These are phyloP conservation scores for Sporisorium iseilematis-ciliati DNA, from an alignment of 1,284 basidiomycete species.

Conservation along the genomic window DNA sequence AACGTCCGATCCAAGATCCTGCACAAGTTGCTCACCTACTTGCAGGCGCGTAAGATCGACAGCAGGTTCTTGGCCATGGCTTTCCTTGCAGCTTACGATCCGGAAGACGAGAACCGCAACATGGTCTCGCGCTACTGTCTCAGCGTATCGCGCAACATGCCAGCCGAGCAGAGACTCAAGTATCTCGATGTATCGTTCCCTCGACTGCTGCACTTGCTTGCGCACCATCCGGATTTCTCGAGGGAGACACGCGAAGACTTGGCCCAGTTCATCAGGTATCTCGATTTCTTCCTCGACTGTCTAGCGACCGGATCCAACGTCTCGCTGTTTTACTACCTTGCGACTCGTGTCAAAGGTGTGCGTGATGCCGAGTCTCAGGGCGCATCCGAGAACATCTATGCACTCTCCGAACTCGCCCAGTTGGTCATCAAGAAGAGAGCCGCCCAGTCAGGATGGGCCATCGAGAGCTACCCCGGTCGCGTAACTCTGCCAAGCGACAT, in stretches of 20 bases:
- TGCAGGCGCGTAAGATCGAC: conserved; percentile 77
- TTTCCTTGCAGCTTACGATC: conserved; percentile 91
- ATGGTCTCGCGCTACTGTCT: conserved; percentile 54
- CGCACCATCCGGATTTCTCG: conserved; percentile 92
- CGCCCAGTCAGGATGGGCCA: conserved; percentile 78
- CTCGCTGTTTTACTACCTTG: conserved; percentile 83
- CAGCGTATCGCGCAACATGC: conserved; percentile 14
- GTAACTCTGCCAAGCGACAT: conserved; percentile 86
- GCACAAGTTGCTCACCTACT: conserved; percentile 78
- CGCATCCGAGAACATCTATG: conserved; percentile 79
- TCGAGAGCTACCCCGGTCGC: conserved; percentile 84
- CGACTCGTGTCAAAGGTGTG: conserved; percentile 86
- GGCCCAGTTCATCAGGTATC: conserved; percentile 73
- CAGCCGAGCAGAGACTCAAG: conserved; percentile 39
- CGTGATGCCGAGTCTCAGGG: conserved; percentile 74
- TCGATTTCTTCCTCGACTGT: conserved; percentile 86
- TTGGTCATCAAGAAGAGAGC: conserved; percentile 82
- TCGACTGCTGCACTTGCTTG: conserved; percentile 85
- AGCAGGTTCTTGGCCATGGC: conserved; percentile 84
- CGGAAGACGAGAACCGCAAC: conserved; percentile 74
- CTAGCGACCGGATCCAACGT: conserved; percentile 83
- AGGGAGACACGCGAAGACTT: conserved; percentile 81
- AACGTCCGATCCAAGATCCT: conserved; percentile 85
- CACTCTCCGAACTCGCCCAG: conserved; percentile 88
- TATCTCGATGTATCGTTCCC: conserved; percentile 83